Conservation (phyloP, 2,329 filamentous ascomycete genomes). For the Penicillium capsulatum region DNA sequence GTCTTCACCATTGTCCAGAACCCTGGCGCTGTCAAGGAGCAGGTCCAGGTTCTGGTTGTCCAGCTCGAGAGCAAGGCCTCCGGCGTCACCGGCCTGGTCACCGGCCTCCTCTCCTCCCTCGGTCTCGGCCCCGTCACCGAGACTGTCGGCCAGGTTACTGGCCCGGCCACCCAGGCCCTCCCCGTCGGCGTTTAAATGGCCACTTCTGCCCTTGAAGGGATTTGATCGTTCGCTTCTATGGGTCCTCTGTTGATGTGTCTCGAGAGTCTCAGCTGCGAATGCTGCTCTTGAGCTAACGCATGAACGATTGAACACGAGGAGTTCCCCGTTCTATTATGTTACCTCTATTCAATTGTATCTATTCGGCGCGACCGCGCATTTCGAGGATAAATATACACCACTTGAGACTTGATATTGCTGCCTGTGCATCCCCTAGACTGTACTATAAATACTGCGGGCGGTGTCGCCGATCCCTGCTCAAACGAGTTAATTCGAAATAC, state of each 20-base stretch:
- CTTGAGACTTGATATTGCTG: too few relatives aligned
- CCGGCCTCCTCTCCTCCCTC: constrained; percentile 14
- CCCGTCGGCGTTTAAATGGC: constrained; percentile 11
- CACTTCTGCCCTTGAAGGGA: constrained; percentile 14
- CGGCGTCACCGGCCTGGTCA: constrained; percentile 9
- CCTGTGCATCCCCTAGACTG: too few relatives aligned
- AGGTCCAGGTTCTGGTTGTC: constrained; percentile 17
- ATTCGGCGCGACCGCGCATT: constrained; percentile 10
- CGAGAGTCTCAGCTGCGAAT: constrained; percentile 7
- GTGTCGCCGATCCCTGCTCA: too few relatives aligned
- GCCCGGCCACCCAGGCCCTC: background rate
- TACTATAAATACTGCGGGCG: too few relatives aligned
- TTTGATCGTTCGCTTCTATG: constrained; percentile 19
- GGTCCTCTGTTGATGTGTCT: constrained; percentile 15
- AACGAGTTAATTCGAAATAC: too few relatives aligned
- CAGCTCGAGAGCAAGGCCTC: constrained; percentile 13
- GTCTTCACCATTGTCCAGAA: constrained; percentile 10
- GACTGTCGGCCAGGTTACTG: constrained; percentile 8
- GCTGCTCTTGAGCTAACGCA: constrained; percentile 11
- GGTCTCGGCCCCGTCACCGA: constrained; percentile 12
- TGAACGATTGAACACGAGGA: constrained; percentile 16
- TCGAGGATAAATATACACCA: background rate
- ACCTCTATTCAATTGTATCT: constrained; percentile 14
- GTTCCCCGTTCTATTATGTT: constrained; percentile 13
- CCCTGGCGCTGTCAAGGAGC: too few relatives aligned